Evolutionary conservation across 1,139 yeast genomes (phyloP), one percentile per base, ranked within the genome.

Genomic region (Candida smagusa): DNA sequence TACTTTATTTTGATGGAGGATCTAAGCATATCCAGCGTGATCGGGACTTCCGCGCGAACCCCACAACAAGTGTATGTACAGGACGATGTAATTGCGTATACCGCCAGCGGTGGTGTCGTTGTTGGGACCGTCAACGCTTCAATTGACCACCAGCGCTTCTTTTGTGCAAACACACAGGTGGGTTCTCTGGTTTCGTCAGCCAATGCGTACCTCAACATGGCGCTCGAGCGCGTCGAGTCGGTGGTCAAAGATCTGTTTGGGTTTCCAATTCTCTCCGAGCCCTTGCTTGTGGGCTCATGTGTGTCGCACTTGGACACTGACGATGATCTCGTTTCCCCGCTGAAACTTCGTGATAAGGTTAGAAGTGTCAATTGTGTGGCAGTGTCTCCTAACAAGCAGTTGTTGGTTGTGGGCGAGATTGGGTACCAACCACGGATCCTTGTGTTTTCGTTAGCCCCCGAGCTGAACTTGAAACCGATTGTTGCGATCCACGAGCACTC

Each of bases 81-180:
- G 21, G 71, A 61, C 9, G 60, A 70, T 43, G 40, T 61, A 5
- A 49, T 81, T 9, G 86, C 82, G 0, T 81, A 80, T 48, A 70
- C 79, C 2, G 84, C 84, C 3, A 80, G 87, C 35, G 84, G 85
- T 6, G 87, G 87, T 0, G 85, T 79, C 1, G 83, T 80, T 4
- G 77, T 79, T 4, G 59, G 74, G 31, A 49, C 54, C 22, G 40
- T 70, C 2, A 9, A 9, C 22, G 22, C 12, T 7, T 21, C 53
- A 31, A 23, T 30, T 22, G 5, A 45, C 12, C 42, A 54, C 36
- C 81, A 75, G 47, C 54, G 78, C 42, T 75, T 76, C 49, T 75
- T 72, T 49, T 74, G 79, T 54, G 81, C 81, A 23, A 73, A 72
- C 40, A 47, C 36, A 12, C 29, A 6, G 23, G 16, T 37, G n/a